Percentiles rank a stretch among this genome's conserved stretches.
Evolutionary conservation across 1,139 yeast species (phyloP).

Genomic region (Protomyces gravidus): DNA sequence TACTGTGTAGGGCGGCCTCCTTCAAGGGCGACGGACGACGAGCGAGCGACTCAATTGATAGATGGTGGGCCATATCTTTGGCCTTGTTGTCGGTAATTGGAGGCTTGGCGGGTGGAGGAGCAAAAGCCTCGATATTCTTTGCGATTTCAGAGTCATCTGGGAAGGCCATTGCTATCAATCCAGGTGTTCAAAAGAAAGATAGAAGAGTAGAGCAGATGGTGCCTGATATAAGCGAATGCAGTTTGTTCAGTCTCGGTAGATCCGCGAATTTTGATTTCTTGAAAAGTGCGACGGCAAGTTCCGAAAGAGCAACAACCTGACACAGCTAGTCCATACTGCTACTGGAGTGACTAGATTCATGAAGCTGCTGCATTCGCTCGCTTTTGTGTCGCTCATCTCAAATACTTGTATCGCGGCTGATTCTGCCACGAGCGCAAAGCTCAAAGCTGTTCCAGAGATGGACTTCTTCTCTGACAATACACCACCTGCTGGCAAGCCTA

Average conservation of each 20-base stretch:
- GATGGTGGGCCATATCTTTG: constrained; percentile 68
- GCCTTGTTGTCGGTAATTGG: constrained; percentile 41
- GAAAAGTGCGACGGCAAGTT: too few relatives aligned
- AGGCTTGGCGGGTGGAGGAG: neutral
- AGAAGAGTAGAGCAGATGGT: too few relatives aligned
- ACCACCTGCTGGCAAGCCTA: neutral
- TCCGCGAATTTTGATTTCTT: neutral
- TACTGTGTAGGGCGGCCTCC: constrained; percentile 48
- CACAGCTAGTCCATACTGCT: too few relatives aligned
- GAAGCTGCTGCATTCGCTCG: neutral
- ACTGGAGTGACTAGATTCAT: too few relatives aligned
- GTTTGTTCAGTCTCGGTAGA: neutral
- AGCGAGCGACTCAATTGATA: constrained; percentile 71
- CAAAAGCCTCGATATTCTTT: neutral
- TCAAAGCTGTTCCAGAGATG: neutral
- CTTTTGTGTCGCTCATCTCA: neutral
- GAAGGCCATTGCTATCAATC: too few relatives aligned
- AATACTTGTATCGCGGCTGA: neutral
- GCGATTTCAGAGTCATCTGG: neutral
- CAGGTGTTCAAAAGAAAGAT: too few relatives aligned
- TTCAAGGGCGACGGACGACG: constrained; percentile 80
- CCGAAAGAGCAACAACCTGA: too few relatives aligned
- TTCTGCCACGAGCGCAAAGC: neutral
- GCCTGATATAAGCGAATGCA: too few relatives aligned
- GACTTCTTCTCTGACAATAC: neutral